A percentile compares a stretch with the other conserved stretches of the same genome.
Conservation (phyloP, 1,284 basidiomycete genomes). For the Ustilago tritici region DNA sequence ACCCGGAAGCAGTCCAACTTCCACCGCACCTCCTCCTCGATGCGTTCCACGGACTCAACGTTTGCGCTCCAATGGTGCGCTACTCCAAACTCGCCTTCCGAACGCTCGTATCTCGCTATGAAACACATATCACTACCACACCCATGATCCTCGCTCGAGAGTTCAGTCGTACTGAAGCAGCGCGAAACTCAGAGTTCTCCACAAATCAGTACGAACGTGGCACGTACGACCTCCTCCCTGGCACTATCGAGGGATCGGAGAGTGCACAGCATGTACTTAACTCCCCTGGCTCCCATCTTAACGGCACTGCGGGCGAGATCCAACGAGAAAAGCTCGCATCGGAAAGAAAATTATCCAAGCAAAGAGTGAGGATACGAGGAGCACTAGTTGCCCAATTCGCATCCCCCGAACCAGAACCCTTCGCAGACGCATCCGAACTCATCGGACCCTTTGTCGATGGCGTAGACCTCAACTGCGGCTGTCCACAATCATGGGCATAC, state of each 20-base stretch:
- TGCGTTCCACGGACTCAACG: conserved; percentile 55
- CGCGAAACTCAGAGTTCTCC: conserved; percentile 74
- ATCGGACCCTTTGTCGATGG: conserved; percentile 74
- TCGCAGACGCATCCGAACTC: conserved; percentile 75
- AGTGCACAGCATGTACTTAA: conserved; percentile 17
- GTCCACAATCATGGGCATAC: conserved; percentile 67
- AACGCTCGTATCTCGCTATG: conserved; percentile 74
- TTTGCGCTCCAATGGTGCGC: conserved; percentile 73
- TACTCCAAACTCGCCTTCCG: conserved; percentile 76
- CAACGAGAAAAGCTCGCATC: conserved; percentile 21
- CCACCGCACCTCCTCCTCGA: conserved; percentile 56
- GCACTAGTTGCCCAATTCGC: conserved; percentile 75
- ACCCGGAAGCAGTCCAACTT: conserved; percentile 24
- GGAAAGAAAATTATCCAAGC: conserved; percentile 11
- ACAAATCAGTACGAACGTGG: conserved; percentile 73
- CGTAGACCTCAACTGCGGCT: conserved; percentile 75
- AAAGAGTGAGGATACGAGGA: conserved; percentile 71
- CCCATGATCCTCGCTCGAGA: conserved; percentile 76
- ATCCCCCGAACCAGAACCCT: conserved; percentile 72
- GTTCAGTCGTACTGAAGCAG: conserved; percentile 74
- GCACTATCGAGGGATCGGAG: conserved; percentile 50
- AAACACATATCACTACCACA: conserved; percentile 75
- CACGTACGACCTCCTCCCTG: conserved; percentile 71
- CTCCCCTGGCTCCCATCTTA: neutral
- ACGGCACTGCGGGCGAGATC: conserved; percentile 13